phyloP scores from a whole-genome alignment of 129 eudicot species.

The Flaveria robusta region DNA sequence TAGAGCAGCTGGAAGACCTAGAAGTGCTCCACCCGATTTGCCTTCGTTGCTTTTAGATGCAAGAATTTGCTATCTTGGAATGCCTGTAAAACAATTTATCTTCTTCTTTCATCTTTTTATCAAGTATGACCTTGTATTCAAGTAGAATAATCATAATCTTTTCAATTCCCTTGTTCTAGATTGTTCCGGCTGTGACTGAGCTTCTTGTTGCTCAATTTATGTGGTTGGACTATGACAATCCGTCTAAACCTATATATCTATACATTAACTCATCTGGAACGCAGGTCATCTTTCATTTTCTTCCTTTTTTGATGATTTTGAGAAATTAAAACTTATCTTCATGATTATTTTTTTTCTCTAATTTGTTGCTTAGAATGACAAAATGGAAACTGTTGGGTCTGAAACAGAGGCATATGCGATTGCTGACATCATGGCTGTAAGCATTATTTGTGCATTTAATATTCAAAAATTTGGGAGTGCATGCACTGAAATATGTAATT shows the following conservation, averaged over 20 bases:
- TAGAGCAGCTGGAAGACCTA: constrained; percentile 59
- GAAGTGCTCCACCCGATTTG: constrained; percentile 12
- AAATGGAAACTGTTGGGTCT: constrained; percentile 63
- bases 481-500: neutral
- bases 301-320: neutral
- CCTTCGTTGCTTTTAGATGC: constrained; percentile 15
- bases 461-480: neutral
- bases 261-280: constrained; percentile 91
- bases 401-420: constrained; percentile 81
- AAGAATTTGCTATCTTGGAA: constrained; percentile 15
- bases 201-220: constrained; percentile 80
- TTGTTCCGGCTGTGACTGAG: constrained; percentile 84
- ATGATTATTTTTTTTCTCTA: constrained; percentile 5
- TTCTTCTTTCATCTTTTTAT: neutral
- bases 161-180: constrained; percentile 43
- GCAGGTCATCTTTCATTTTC: constrained; percentile 45
- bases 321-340: constrained; percentile 1
- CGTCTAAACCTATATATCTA: constrained; percentile 74
- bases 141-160: constrained; percentile 2
- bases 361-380: constrained; percentile 52
- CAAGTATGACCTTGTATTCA: neutral
- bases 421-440: constrained; percentile 80
- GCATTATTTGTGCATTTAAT: constrained; percentile 21
- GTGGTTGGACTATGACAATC: constrained; percentile 79
- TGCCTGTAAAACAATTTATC: neutral